Base-by-base conservation (phyloP, 2,329 filamentous ascomycete species). In the Exophiala sideris region DNA sequence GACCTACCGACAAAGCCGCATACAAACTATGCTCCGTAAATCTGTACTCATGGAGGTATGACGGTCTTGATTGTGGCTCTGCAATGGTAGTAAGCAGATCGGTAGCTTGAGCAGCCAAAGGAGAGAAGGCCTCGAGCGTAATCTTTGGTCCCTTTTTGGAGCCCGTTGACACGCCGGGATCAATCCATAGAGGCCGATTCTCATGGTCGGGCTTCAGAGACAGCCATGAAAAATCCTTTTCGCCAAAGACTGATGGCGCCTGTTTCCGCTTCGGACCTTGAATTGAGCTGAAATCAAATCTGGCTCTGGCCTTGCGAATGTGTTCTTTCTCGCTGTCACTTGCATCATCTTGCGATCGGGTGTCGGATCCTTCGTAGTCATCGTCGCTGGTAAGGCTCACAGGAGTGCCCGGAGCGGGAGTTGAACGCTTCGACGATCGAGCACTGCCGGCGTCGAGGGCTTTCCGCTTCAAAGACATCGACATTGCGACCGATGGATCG, bases 61-160 rank as follows among this genome's bases (percentile, higher is more conserved):
- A 88, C 54, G 94, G 92, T 56, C 92, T 85, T 34, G 91, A 96
- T 55, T 92, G 79, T 14, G 92, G 94, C 74, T 99, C 92, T 59
- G 92, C 89, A 63, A 99, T 92, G 44, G 94, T 96, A 65, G 95
- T 96, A 55, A 99, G 78, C 68, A 99, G 96, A 69, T 96, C 91
- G 68, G 96, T 91, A 0, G 90, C 92, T 66, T 91, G 87, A 53
- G 87, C 82, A 53, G 92, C 91, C 52, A 94, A 78, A 2, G 91
- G 88, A 48, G 89, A 92, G 75, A 96, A 97, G 64, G 91, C 95
- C 76, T 99, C 92, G 40, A 97, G 79, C 29, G 95, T 94, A 67
- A 97, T 94, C 60, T 87, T 85, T 16, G 63, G 63, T 34, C 89
- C 91, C 67, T 88, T 89, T 44, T 86, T 78, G 8, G 63, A 65